Percentiles rank a stretch among this genome's conserved stretches.
Evolutionary conservation across 2,329 filamentous ascomycete species (phyloP).

Genomic region (Hortaea werneckii): DNA sequence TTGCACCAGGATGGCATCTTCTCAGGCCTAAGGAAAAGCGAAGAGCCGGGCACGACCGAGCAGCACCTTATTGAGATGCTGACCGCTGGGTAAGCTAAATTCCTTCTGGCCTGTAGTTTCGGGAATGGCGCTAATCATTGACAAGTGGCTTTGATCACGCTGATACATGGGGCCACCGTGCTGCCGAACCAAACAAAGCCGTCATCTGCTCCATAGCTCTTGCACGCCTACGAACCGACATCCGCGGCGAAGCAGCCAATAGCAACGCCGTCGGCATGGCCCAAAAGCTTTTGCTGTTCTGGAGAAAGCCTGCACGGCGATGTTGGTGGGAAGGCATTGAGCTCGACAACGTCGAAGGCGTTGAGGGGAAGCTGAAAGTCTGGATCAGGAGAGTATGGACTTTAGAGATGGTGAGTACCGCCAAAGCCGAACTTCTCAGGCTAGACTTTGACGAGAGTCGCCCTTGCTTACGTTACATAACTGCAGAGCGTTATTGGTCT

Average conservation of each 20-base stretch:
- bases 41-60: slow-evolving; percentile 95
- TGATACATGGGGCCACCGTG: slow-evolving; percentile 89
- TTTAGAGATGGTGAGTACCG: slow-evolving; percentile 64
- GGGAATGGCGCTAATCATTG: background rate
- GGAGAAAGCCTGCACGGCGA: slow-evolving; percentile 88
- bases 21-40: slow-evolving; percentile 85
- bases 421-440: background rate
- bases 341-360: slow-evolving; percentile 76
- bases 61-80: slow-evolving; percentile 99
- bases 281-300: slow-evolving; percentile 93
- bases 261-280: slow-evolving; percentile 89
- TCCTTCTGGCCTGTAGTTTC: slow-evolving; percentile 1
- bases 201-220: slow-evolving; percentile 95
- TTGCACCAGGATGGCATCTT: slow-evolving; percentile 90
- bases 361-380: slow-evolving; percentile 86
- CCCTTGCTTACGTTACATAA: background rate
- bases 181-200: slow-evolving; percentile 95
- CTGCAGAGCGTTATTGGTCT: background rate
- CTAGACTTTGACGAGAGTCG: too few species aligned
- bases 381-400: slow-evolving; percentile 99
- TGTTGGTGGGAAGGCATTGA: slow-evolving; percentile 99
- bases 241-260: slow-evolving; percentile 56
- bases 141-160: slow-evolving; percentile 88
- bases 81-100: slow-evolving; percentile 70
- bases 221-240: slow-evolving; percentile 79